Base-by-base conservation (phyloP, 1,284 basidiomycete species). In the Malassezia sympodialis region DNA sequence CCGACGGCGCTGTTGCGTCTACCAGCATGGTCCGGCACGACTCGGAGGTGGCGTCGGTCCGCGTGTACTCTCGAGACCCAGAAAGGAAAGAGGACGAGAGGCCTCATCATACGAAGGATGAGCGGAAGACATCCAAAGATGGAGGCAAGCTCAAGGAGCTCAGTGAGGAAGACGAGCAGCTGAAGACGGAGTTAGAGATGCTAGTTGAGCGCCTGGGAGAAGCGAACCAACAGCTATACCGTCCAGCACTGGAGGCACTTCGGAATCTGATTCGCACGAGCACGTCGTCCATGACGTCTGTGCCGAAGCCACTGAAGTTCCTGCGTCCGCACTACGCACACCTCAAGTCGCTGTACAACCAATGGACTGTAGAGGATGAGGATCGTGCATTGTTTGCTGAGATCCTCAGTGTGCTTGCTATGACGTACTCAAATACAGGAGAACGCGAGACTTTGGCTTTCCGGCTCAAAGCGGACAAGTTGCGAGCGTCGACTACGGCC, bases 201-300 rank as follows among this genome's bases (percentile, higher is more conserved):
- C 82, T 98, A 24, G 84, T 94, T 26, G 90, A 98, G 76, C 83
- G 94, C 44, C 76, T 99, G 58, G 89, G 88, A 79, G 94, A 98
- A 83, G 75, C 85, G 56, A 83, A 96, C 73, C 85, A 83, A 0
- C 79, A 80, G 21, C 81, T 99, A 35, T 88, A 98, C 76, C 80
- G 85, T 23, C 86, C 93, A 26, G 90, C 93, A 17, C 81, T 99
- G 28, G 94, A 98, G 78, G 90, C 89, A 2, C 80, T 99, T 15
- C 83, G 93, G 53, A 93, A 87, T 21, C 80, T 98, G 35, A 98
- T 98, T 69, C 81, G 90, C 69, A 96, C 94, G 4, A 91, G 90
- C 21, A 99, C 94, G 4, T 93, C 89, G 19, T 96, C 90, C 7
- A 96, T 99, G 93, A 99, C 94, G n/a, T 93, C 89, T 14, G 94